Percentiles rank a stretch among this genome's conserved stretches.
Conservation (phyloP, 192 early-diverging fungal species). For the Phlyctochytrium arcticum region DNA sequence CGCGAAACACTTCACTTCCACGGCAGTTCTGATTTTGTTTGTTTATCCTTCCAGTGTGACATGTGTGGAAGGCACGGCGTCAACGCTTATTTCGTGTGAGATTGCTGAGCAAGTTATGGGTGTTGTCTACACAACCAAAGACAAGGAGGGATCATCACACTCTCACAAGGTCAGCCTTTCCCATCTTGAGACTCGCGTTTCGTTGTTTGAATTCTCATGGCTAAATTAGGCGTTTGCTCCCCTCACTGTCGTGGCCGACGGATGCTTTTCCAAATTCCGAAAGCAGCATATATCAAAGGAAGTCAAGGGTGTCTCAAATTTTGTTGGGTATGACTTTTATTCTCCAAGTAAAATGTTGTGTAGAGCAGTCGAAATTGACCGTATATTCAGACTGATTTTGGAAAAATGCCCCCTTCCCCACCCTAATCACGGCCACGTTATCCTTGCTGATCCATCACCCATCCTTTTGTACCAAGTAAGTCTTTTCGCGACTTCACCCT, state of each 20-base stretch:
- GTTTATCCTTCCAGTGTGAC: constrained; percentile 57
- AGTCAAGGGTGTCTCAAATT: constrained; percentile 56
- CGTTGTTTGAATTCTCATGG: background rate
- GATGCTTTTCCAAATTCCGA: constrained; percentile 93
- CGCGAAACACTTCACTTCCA: no score
- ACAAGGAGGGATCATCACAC: background rate
- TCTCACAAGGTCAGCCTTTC: constrained; percentile 19
- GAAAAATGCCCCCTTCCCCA: constrained; percentile 69
- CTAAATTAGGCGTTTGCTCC: constrained; percentile 57
- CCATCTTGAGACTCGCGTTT: background rate
- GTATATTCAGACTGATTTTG: constrained; percentile 55
- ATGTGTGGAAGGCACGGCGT: constrained; percentile 72
- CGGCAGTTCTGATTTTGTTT: background rate
- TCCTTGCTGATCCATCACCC: constrained; percentile 81
- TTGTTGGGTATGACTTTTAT: constrained; percentile 56
- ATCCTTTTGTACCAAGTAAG: constrained; percentile 78
- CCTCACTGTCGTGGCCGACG: constrained; percentile 85
- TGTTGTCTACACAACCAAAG: constrained; percentile 30
- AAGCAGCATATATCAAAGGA: constrained; percentile 59
- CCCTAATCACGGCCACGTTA: constrained; percentile 86
- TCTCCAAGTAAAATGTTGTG: background rate
- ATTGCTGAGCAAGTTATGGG: constrained; percentile 48
- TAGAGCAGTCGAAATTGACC: background rate
- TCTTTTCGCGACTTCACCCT: background rate
- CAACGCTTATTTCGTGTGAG: constrained; percentile 50